Evolutionary conservation across 139 green algal genomes (phyloP), one percentile per base, ranked within the genome.

Genomic region (Eudorina sp.): DNA sequence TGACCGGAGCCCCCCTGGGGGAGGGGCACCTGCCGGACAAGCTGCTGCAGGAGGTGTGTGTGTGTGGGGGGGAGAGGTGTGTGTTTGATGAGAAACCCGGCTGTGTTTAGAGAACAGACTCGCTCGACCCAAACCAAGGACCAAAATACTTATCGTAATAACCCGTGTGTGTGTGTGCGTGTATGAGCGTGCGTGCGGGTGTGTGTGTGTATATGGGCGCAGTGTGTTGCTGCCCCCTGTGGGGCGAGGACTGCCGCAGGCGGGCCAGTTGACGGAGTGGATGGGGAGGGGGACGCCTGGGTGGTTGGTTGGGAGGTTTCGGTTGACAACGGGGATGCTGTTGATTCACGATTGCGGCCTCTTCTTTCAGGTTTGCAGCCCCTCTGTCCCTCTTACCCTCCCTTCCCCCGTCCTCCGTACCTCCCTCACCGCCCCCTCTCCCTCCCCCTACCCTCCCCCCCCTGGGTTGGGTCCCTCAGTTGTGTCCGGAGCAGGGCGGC

Each of bases 401-500:
- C 62, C 62, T 41, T 41, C 62, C 18, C 29, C 29, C n/a, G 4
- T 21, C 40, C 40, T n/a, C n/a, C n/a, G n/a, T n/a, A n/a, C n/a
- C n/a, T n/a, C n/a, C n/a, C n/a, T n/a, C n/a, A n/a, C n/a, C n/a
- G n/a, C n/a, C n/a, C n/a, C n/a, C n/a, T n/a, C 18, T 34, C 69
- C 21, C 40, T 34, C 69, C 40, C 40, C 36, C 36, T 8, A 43
- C 9, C 27, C 73, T 62, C 18, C 25, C 21, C 73, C 73, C 29
- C 73, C 53, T 25, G 66, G 79, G 83, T 31, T 90, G 45, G 86
- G 86, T 58, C 86, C 84, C 53, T 25, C 76, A 84, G 83, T 31
- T 90, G 45, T 90, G 86, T 58, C 86, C 84, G 0, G 88, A 90
- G 60, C 68, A 90, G 34, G 48, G 53, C n/a, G 69, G 75, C 9